phyloP scores from a whole-genome alignment of 768 basidiomycete species.

The Tremella yokohamensis region DNA sequence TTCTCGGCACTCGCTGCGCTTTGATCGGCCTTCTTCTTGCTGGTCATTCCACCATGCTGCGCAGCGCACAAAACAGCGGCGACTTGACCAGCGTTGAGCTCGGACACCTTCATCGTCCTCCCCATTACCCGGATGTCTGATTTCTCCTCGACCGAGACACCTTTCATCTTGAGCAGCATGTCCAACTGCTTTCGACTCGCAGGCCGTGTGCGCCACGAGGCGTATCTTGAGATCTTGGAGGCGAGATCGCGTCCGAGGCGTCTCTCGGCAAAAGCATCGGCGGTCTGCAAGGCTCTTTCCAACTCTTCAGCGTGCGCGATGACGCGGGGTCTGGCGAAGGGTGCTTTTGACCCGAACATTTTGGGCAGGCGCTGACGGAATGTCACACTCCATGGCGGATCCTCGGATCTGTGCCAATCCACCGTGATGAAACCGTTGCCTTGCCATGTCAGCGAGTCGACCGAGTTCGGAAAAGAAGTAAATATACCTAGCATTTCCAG shows the following conservation, averaged over 20 bases:
- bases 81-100: slow-evolving; percentile 14
- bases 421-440: slow-evolving; percentile 34
- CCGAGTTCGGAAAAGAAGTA: not conserved
- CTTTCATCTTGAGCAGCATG: slow-evolving; percentile 31
- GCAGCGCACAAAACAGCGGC: not conserved
- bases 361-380: slow-evolving; percentile 26
- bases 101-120: slow-evolving; percentile 1
- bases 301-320: slow-evolving; percentile 34
- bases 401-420: slow-evolving; percentile 11
- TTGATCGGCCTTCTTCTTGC: slow-evolving; percentile 1
- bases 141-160: not conserved
- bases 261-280: slow-evolving; percentile 31
- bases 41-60: no score
- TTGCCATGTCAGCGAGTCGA: not conserved
- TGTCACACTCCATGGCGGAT: slow-evolving; percentile 19
- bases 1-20: not conserved
- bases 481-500: slow-evolving; percentile 34
- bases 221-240: slow-evolving; percentile 31
- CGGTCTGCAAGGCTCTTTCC: slow-evolving; percentile 38
- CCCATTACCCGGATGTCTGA: slow-evolving; percentile 12
- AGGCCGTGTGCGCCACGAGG: slow-evolving; percentile 34
- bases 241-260: slow-evolving; percentile 24
- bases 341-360: slow-evolving; percentile 5
- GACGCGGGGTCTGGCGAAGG: slow-evolving; percentile 2
- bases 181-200: slow-evolving; percentile 28